Evolutionary conservation across 2,329 filamentous ascomycete species (phyloP), one percentile per base, ranked within the genome.

Genomic region (Fusarium chaquense): DNA sequence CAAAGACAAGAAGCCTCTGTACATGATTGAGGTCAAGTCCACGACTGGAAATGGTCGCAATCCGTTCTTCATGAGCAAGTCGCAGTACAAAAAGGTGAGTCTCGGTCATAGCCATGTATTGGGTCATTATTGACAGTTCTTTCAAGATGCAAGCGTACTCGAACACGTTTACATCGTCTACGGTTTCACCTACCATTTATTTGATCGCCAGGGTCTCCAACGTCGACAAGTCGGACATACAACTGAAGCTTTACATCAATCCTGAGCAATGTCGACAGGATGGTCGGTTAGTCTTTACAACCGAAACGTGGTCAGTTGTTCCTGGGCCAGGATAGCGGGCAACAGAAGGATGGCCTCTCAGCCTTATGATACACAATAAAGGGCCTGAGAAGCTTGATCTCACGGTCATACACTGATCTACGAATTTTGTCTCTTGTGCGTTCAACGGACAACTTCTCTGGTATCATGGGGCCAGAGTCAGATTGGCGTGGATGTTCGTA

Each of bases 1-100:
- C 10, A 9, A 30, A 13, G 69, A 45, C 13, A 63, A 59, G 51
- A 68, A 50, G 5, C 83, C 79, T 1, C 67, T 77, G 33, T 87
- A 85, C 66, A 82, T 80, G 24, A 81, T 87, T 4, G 85, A 87
- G 58, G 85, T 87, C 36, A 87, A 87, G 69, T 79, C 83, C 1
- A 86, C 84, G 0, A 81, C 79, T 0, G 72, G 73, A 1, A 49
- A 66, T 3, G 80, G 76, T 44, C 72, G 77, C 3, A 81, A 78
- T 8, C 78, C 81, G 0, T 86, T 87, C 56, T 86, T 75, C 49
- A 81, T 86, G 77, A 85, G 82, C 67, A 78, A 80, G 32, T 65
- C 69, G 2, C 84, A 87, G 69, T 84, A 82, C 53, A 59, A 74
- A 38, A 73, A 76, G 65, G 83, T 83, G 70, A 70, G 79, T 77